phyloP scores from a whole-genome alignment of 106 monocot genomes.

The Apostasia ramifera region DNA sequence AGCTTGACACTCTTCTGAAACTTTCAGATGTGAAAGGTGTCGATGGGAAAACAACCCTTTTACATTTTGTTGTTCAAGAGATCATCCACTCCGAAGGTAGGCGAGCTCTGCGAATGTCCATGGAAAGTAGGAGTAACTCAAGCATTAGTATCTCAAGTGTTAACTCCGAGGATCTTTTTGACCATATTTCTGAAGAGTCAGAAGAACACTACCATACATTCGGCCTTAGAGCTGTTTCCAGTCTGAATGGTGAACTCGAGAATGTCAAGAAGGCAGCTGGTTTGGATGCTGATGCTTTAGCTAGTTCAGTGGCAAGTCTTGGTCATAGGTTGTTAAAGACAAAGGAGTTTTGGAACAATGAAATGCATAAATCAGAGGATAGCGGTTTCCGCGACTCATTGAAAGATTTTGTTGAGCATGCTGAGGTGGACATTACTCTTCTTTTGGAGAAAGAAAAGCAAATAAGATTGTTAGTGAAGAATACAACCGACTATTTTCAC shows the following conservation, averaged over 20 bases:
- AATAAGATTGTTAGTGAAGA: constrained; percentile 38
- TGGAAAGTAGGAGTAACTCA: constrained; percentile 20
- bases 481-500: constrained; percentile 50
- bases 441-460: constrained; percentile 39
- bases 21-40: constrained; percentile 58
- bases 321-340: constrained; percentile 26
- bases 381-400: constrained; percentile 36
- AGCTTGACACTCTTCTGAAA: constrained; percentile 56
- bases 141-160: constrained; percentile 22
- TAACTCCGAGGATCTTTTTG: constrained; percentile 17
- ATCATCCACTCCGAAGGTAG: constrained; percentile 48
- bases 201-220: constrained; percentile 18
- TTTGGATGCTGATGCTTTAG: constrained; percentile 37
- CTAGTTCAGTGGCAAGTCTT: constrained; percentile 18
- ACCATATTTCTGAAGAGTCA: constrained; percentile 20
- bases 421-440: constrained; percentile 26
- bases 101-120: constrained; percentile 27
- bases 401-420: constrained; percentile 39
- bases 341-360: constrained; percentile 30
- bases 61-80: constrained; percentile 64
- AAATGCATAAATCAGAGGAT: constrained; percentile 40
- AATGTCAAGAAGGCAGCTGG: constrained; percentile 55
- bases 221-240: constrained; percentile 39
- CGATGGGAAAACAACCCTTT: constrained; percentile 53
- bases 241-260: constrained; percentile 37